phyloP scores from a whole-genome alignment of 306 rosid genomes.

The Vigna mungo region DNA sequence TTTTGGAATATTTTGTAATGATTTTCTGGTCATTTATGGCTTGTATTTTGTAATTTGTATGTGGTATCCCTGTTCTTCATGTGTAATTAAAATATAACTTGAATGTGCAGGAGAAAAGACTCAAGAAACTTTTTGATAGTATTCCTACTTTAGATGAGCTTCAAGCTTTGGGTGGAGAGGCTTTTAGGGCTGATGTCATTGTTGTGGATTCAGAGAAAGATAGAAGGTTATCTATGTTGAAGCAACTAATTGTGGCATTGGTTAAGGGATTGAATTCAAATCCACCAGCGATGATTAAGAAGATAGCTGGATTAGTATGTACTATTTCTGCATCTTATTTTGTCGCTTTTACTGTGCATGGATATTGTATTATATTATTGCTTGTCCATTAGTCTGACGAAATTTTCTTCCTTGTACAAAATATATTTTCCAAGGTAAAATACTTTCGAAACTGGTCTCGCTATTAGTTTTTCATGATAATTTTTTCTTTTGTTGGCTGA shows the following conservation, averaged over 20 bases:
- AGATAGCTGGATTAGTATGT: conserved; percentile 92
- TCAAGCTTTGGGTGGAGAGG: conserved; percentile 72
- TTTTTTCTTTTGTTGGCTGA: conserved; percentile 24
- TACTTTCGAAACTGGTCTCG: conserved; percentile 35
- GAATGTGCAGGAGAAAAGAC: conserved; percentile 81
- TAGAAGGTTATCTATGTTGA: conserved; percentile 89
- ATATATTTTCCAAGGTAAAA: conserved; percentile 11
- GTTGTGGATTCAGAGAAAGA: conserved; percentile 90
- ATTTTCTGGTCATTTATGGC: conserved; percentile 12
- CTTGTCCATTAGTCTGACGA: neutral
- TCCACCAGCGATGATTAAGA: conserved; percentile 86
- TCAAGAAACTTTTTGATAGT: conserved; percentile 71
- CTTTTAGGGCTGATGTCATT: conserved; percentile 85
- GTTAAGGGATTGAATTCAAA: conserved; percentile 91
- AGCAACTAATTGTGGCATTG: conserved; percentile 79
- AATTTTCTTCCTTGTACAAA: conserved; percentile 25
- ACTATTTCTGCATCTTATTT: conserved; percentile 28
- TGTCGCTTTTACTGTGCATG: neutral
- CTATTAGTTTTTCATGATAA: conserved; percentile 32
- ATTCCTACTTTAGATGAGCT: conserved; percentile 91
- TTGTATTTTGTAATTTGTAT: conserved; percentile 32
- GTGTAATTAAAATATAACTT: conserved; percentile 17
- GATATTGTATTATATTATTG: conserved; percentile 28
- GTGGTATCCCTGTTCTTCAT: conserved; percentile 30
- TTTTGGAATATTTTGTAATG: conserved; percentile 25